A percentile compares a stretch with the other conserved stretches of the same genome.
These are phyloP conservation scores for Apiospora pterosperma DNA, from an alignment of 2,329 filamentous ascomycete species.

Conservation along the genomic window DNA sequence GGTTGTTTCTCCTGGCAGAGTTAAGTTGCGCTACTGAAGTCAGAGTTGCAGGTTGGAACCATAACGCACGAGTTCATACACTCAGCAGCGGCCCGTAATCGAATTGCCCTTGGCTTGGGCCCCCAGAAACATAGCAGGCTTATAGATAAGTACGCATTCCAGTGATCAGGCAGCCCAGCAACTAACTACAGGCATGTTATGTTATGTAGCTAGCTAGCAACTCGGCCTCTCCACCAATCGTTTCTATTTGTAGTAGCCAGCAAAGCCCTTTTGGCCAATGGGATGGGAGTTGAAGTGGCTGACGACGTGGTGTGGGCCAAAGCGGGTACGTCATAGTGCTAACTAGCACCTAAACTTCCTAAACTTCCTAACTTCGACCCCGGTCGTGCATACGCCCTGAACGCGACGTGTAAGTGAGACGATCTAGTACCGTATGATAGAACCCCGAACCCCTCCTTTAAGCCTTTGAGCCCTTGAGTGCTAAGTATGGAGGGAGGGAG, in stretches of 20 bases:
- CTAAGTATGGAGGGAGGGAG: no score
- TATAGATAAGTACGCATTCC: no score
- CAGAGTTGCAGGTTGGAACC: background rate
- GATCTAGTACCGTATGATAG: constrained; percentile 1
- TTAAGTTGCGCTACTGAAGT: background rate
- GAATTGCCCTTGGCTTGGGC: background rate
- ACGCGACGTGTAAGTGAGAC: constrained; percentile 1
- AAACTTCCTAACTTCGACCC: background rate
- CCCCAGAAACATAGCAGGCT: no score
- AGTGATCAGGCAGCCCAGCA: no score
- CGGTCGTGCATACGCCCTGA: constrained; percentile 1
- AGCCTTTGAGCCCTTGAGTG: background rate
- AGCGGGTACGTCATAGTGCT: background rate
- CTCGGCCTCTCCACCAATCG: background rate
- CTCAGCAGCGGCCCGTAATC: background rate
- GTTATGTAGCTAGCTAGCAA: background rate
- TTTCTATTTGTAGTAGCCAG: background rate
- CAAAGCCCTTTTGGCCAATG: background rate
- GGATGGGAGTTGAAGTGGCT: background rate
- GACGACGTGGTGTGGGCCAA: background rate
- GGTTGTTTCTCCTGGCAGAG: background rate
- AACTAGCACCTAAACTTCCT: background rate
- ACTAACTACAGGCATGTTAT: no score
- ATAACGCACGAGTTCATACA: background rate
- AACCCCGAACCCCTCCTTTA: background rate